Evolutionary conservation across 768 basidiomycete genomes (phyloP), one percentile per base, ranked within the genome.

Genomic region (Mycena rebaudengoi): DNA sequence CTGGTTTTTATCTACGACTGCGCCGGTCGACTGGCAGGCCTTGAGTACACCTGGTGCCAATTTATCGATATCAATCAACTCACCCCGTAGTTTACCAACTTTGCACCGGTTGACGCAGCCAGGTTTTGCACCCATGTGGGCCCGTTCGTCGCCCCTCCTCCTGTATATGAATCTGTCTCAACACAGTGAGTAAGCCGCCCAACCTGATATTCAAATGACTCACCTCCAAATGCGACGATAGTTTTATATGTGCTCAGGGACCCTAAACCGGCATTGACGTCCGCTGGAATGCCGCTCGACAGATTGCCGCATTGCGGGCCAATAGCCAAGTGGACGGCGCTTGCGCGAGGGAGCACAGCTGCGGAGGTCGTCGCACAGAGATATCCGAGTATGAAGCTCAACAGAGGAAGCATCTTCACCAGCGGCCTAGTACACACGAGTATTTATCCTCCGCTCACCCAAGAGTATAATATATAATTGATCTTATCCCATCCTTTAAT

Each of bases 221-320:
- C 65, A 84, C 85, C 55, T 48, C 85, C 85, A 62, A 86, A 86
- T 1, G 85, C 75, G 6, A 87, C 84, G 40, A 86, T 82, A 3
- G 81, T 85, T 60, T 78, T 80, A 60, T 80, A 79, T 5, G 60
- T 63, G 7, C 62, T 59, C 41, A 85, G 66, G 32, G 75, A 58
- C 23, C 54, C 51, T 37, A 87, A 65, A 1, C 85, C 85, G 0
- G 76, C 79, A 43, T 83, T 86, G 39, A 85, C 78, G 63, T 86
- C 81, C 7, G 78, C 76, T 12, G 70, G 70, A 6, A 64, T 71
- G 13, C 83, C 82, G 28, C 68, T 70, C 6, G 83, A 67, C 1
- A 64, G 43, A n/a, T 68, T 71, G 23, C 83, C 85, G 26, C 85
- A 87, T 7, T 71, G 73, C 3, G 85, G 85, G 25, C 74, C 73